Percentiles rank a stretch among this genome's conserved stretches.
phyloP scores from a whole-genome alignment of 2,329 filamentous ascomycete genomes.

The Calonectria pseudoturangicola region DNA sequence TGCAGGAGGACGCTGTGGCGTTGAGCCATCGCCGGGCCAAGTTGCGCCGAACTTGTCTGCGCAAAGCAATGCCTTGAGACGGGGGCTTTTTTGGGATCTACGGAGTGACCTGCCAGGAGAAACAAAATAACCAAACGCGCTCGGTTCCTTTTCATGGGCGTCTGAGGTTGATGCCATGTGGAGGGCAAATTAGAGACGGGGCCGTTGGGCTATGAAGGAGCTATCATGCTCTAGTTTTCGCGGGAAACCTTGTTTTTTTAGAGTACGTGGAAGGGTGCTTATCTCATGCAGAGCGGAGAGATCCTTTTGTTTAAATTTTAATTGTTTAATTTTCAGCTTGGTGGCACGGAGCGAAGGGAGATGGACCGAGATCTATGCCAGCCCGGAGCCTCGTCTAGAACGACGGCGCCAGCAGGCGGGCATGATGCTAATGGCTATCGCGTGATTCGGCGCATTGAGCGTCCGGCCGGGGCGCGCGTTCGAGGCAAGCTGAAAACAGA shows the following conservation, averaged over 20 bases:
- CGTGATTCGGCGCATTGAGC: constrained; percentile 8
- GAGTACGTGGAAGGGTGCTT: neutral
- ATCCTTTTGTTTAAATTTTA: neutral
- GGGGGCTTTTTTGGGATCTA: neutral
- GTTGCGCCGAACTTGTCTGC: neutral
- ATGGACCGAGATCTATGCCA: too few relatives aligned
- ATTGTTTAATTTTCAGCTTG: neutral
- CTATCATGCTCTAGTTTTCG: neutral
- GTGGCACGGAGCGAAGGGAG: neutral
- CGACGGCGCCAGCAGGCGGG: neutral
- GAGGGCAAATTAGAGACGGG: neutral
- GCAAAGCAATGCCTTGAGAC: neutral
- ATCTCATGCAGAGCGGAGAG: neutral
- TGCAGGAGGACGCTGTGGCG: constrained; percentile 13
- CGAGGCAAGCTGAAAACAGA: neutral
- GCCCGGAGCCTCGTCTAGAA: neutral
- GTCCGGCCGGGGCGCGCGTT: neutral
- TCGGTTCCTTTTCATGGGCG: neutral
- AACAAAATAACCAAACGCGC: neutral
- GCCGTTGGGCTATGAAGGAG: neutral
- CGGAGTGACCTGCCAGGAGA: neutral
- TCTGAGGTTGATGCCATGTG: neutral
- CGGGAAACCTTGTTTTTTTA: neutral
- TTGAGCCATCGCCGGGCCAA: constrained; percentile 4
- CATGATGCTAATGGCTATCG: constrained; percentile 1